Conservation (phyloP, 2,329 filamentous ascomycete species). For the Ophiostoma sp. region DNA sequence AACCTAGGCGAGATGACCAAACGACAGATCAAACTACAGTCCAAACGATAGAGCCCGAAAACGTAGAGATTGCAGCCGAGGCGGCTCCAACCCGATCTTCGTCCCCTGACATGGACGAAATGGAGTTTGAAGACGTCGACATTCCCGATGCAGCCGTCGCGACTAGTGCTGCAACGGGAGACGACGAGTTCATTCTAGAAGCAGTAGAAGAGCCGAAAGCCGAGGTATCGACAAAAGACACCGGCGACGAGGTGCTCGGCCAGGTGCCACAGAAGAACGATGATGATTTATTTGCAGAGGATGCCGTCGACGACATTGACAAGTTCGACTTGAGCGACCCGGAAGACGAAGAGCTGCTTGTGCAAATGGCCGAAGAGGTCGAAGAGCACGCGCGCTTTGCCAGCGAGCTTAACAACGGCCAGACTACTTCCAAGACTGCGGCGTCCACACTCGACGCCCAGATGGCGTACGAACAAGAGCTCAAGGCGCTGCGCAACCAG, state of each 20-base stretch:
- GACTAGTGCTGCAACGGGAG: not conserved
- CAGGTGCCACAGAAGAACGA: constrained; percentile 12
- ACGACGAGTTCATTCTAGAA: not conserved
- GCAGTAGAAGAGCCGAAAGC: not conserved
- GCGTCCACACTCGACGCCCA: constrained; percentile 51
- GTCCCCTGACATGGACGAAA: constrained; percentile 32
- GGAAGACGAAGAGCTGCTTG: constrained; percentile 84
- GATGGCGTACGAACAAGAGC: constrained; percentile 77
- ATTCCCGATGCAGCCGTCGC: constrained; percentile 21
- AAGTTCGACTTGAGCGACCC: constrained; percentile 75
- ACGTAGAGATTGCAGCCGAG: not conserved
- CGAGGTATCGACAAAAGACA: not conserved
- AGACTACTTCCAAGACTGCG: not conserved
- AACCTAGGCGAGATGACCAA: not conserved
- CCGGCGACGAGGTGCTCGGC: not conserved
- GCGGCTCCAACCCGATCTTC: constrained; percentile 22
- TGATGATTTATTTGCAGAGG: constrained; percentile 29
- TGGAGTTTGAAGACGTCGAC: constrained; percentile 39
- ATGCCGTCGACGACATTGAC: constrained; percentile 35
- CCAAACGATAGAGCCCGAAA: not conserved
- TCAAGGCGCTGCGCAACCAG: constrained; percentile 81
- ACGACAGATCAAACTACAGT: too few relatives aligned
- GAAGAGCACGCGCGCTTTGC: constrained; percentile 94
- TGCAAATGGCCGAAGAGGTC: constrained; percentile 80
- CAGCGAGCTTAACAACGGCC: constrained; percentile 63